Evolutionary conservation across 129 eudicot species (phyloP), one percentile per base, ranked within the genome.

Genomic region (Kitagawia praeruptora): DNA sequence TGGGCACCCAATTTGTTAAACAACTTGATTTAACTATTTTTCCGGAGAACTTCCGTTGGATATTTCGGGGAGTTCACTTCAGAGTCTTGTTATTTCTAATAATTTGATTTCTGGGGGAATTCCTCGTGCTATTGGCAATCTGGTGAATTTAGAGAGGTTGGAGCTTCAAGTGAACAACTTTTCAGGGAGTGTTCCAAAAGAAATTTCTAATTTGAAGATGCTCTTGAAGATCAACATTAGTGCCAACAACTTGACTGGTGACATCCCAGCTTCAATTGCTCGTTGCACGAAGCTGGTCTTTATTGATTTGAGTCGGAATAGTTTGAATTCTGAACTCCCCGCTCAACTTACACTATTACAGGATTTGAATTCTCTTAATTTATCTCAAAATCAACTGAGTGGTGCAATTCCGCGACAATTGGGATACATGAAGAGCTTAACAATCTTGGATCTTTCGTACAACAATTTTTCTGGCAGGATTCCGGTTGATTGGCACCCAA

Each of bases 281-380:
- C 66, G 53, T 9, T 84, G 92, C 49, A 45, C 78, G 8, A 85
- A 81, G 28, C 81, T 91, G 42, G 89, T 88, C 8, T 82, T 75
- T 2, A 40, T 92, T 28, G 97, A 95, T 87, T 78, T 95, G 48
- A 95, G 98, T 56, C 78, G 82, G n/a, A 95, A 95, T 51, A 81
- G 47, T 14, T 69, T 95, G 70, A 12, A 48, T 14, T 96, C 90
- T 13, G 89, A 73, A 45, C 86, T 95, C 81, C 97, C 98, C 1
- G 67, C 45, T n/a, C 82, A 75, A 61, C 64, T 95, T 23, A 12
- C 87, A 3, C 51, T 77, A 75, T 83, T 94, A 58, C 70, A 78
- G 42, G 87, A 75, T 31, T 72, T 94, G 81, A 89, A 85, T 79
- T 80, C 77, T 1, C 85, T 94, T 16, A 91, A 95, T 66, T 77